Evolutionary conservation across 805 yeast genomes (phyloP), one percentile per base, ranked within the genome.

Genomic region (Clavispora fructus): DNA sequence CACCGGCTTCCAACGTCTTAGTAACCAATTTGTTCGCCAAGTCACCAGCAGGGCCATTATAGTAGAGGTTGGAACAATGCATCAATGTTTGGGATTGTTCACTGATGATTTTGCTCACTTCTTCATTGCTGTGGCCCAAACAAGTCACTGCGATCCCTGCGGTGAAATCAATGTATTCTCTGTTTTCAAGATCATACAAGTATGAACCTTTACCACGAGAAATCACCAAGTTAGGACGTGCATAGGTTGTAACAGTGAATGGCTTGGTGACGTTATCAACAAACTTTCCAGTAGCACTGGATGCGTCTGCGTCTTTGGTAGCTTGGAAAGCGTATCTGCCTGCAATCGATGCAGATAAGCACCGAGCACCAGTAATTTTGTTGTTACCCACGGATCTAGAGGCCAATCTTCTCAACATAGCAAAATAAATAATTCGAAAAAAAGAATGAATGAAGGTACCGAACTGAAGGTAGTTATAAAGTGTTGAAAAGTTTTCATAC

Each of bases 81-180:
- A 89, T 74, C 55, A 92, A 71, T 9, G 82, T 82, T 29, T 63
- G 62, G 1, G 90, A 80, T 68, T 94, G 99, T 38, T 85, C 85
- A 47, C 68, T 65, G 50, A 90, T 63, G 49, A 94, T 79, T 45
- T 84, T 70, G 7, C 95, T 78, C 32, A 94, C 77, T 51, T 82
- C 84, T 4, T 82, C 80, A 56, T 94, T 78, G 25, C 90, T 73
- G 61, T 94, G 98, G 2, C 99, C 99, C 52, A 94, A 71, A 1
- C 87, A 84, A n/a, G 96, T 92, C 13, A 94, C 99, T 1, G 99
- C 98, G 55, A 94, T 92, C 44, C 99, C 99, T 1, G 97, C 90
- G 1, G 92, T 83, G 67, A 94, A 92, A 62, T 94, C 99, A 42
- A 94, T 75, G 60, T 84, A 94, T 61, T 84, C 77, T 35, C 80